Percentiles rank a stretch among this genome's conserved stretches.
These are phyloP conservation scores for Blastocystis sp. DNA, from an alignment of 352 stramenopile genomes.

Conservation along the genomic window DNA sequence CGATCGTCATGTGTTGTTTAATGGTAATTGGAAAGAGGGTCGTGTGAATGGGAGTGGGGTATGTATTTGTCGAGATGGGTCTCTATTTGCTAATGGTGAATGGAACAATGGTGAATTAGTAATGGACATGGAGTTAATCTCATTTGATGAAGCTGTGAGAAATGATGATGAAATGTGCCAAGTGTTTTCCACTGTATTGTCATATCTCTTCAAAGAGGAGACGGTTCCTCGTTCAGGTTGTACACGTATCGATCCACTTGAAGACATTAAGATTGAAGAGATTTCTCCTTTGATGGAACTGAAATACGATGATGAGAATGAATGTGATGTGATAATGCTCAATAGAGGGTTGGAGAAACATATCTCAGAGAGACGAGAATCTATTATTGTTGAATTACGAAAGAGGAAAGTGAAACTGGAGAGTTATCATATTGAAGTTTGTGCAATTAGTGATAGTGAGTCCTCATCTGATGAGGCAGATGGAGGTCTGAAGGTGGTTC, in stretches of 20 bases:
- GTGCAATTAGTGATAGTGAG: too few relatives aligned
- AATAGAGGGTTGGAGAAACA: too few relatives aligned
- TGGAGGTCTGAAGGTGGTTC: too few relatives aligned
- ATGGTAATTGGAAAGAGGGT: not conserved
- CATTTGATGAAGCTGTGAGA: not conserved
- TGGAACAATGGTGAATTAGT: not conserved
- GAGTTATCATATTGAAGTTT: too few relatives aligned
- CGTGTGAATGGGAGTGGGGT: not conserved
- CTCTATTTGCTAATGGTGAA: constrained; percentile 29
- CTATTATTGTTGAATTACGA: too few relatives aligned
- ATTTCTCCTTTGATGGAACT: too few relatives aligned
- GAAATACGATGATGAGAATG: too few relatives aligned
- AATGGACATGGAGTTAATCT: not conserved
- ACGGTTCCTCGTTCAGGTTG: not conserved
- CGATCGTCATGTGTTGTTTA: not conserved
- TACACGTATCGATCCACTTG: not conserved
- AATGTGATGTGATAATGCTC: too few relatives aligned
- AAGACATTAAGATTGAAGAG: not conserved
- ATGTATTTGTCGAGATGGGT: not conserved
- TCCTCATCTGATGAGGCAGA: too few relatives aligned
- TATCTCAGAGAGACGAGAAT: too few relatives aligned
- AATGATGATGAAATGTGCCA: not conserved
- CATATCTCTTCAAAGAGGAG: not conserved
- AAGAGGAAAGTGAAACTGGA: too few relatives aligned
- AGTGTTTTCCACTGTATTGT: not conserved